Conservation (phyloP, 2,329 filamentous ascomycete genomes). For the Aspergillus thermomutatus region DNA sequence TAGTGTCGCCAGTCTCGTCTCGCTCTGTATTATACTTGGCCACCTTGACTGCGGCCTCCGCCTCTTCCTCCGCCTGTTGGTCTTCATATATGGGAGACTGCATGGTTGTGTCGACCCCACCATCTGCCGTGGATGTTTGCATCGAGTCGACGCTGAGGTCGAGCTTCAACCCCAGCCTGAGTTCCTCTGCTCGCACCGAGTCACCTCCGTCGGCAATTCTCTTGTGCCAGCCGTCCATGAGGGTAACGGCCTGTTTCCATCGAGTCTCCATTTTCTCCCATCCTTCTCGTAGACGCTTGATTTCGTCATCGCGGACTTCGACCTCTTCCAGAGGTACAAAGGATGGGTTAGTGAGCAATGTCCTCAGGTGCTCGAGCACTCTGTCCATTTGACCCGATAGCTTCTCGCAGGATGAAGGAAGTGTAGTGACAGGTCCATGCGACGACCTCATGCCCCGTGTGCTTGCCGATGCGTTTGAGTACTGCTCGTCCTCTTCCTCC, state of each 20-base stretch:
- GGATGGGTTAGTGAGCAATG: slow-evolving; percentile 86
- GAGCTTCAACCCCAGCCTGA: slow-evolving; percentile 43
- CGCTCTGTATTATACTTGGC: background rate
- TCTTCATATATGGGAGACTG: slow-evolving; percentile 33
- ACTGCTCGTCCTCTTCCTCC: slow-evolving; percentile 27
- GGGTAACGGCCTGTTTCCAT: slow-evolving; percentile 82
- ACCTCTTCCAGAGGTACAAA: slow-evolving; percentile 96
- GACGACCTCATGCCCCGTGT: slow-evolving; percentile 19
- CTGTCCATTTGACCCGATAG: slow-evolving; percentile 70
- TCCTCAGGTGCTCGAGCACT: slow-evolving; percentile 76
- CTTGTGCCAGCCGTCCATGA: slow-evolving; percentile 91
- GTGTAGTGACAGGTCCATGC: slow-evolving; percentile 36
- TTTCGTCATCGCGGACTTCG: slow-evolving; percentile 87
- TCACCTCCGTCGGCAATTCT: slow-evolving; percentile 58
- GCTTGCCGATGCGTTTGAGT: slow-evolving; percentile 23
- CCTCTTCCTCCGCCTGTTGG: slow-evolving; percentile 19
- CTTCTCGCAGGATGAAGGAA: slow-evolving; percentile 63
- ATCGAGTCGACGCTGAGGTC: slow-evolving; percentile 31
- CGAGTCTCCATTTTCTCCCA: slow-evolving; percentile 92
- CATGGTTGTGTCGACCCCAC: slow-evolving; percentile 18
- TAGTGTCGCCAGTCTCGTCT: background rate
- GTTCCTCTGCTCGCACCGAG: slow-evolving; percentile 41
- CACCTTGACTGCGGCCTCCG: background rate
- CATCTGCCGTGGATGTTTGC: slow-evolving; percentile 17
- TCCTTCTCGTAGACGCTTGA: slow-evolving; percentile 73